phyloP scores from a whole-genome alignment of 2,329 filamentous ascomycete genomes.

The Calonectria pteridis region DNA sequence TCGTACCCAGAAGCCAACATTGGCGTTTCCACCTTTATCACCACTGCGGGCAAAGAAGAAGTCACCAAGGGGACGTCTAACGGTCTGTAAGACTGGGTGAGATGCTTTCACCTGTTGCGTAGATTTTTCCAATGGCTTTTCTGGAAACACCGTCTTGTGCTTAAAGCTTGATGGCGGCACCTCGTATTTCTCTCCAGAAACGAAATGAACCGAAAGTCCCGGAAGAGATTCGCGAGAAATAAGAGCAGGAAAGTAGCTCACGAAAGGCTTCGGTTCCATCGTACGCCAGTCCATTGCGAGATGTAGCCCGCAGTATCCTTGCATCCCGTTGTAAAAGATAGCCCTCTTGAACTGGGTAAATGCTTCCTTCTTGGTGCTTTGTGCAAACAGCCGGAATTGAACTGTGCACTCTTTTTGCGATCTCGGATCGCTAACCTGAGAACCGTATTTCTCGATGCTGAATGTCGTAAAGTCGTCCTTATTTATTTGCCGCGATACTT shows the following conservation, averaged over 20 bases:
- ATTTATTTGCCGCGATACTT: constrained; percentile 42
- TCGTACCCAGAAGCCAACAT: constrained; percentile 52
- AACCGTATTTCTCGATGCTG: constrained; percentile 48
- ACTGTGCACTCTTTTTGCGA: constrained; percentile 55
- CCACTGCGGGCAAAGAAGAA: constrained; percentile 48
- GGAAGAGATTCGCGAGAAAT: constrained; percentile 25
- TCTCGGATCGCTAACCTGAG: constrained; percentile 33
- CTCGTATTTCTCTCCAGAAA: constrained; percentile 25
- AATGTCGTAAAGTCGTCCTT: constrained; percentile 42
- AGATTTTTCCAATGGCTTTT: not conserved
- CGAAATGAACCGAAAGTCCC: constrained; percentile 37
- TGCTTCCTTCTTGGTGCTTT: constrained; percentile 42
- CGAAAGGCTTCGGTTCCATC: constrained; percentile 48
- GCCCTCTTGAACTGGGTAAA: constrained; percentile 37
- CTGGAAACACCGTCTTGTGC: not conserved
- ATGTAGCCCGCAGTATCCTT: constrained; percentile 50
- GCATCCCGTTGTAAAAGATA: constrained; percentile 48
- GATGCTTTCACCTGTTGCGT: not conserved
- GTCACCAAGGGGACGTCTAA: constrained; percentile 44
- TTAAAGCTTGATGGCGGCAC: constrained; percentile 1
- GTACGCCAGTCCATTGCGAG: constrained; percentile 52
- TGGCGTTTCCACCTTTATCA: constrained; percentile 51
- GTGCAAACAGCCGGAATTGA: constrained; percentile 56
- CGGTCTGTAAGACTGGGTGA: not conserved
- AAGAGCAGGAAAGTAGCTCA: constrained; percentile 50